phyloP scores from a whole-genome alignment of 371 early-diverging fungal species.

The Mucor piriformis region DNA sequence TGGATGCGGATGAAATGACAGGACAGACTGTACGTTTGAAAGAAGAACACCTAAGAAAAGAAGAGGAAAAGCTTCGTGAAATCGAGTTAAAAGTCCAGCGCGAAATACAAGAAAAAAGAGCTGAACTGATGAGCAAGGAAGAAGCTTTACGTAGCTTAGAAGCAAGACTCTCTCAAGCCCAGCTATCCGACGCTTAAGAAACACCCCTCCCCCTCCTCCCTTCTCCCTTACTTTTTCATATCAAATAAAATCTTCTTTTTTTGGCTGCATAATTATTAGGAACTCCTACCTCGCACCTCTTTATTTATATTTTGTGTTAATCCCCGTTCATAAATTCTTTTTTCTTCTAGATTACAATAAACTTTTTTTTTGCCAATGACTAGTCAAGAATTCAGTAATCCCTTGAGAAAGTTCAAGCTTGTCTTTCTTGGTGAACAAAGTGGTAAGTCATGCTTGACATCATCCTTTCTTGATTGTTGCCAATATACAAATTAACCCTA shows the following conservation, averaged over 20 bases:
- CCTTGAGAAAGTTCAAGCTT: conserved; percentile 88
- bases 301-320: neutral
- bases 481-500: neutral
- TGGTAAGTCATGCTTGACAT: conserved; percentile 58
- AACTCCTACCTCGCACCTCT: neutral
- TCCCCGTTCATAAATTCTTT: conserved; percentile 16
- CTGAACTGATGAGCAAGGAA: conserved; percentile 60
- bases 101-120: conserved; percentile 63
- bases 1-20: conserved; percentile 59
- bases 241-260: neutral
- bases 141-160: conserved; percentile 60
- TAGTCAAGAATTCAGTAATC: conserved; percentile 57
- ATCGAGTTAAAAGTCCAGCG: conserved; percentile 63
- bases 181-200: conserved; percentile 36
- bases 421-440: conserved; percentile 97
- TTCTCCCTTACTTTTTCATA: neutral
- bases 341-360: conserved; percentile 11
- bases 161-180: conserved; percentile 55
- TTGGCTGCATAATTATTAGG: neutral
- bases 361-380: conserved; percentile 24
- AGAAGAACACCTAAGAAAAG: conserved; percentile 65
- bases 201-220: neutral
- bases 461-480: neutral
- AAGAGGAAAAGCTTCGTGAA: conserved; percentile 66
- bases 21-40: conserved; percentile 55